These are phyloP conservation scores for Amyloporia xantha DNA, from an alignment of 768 basidiomycete species.

Conservation along the genomic window DNA sequence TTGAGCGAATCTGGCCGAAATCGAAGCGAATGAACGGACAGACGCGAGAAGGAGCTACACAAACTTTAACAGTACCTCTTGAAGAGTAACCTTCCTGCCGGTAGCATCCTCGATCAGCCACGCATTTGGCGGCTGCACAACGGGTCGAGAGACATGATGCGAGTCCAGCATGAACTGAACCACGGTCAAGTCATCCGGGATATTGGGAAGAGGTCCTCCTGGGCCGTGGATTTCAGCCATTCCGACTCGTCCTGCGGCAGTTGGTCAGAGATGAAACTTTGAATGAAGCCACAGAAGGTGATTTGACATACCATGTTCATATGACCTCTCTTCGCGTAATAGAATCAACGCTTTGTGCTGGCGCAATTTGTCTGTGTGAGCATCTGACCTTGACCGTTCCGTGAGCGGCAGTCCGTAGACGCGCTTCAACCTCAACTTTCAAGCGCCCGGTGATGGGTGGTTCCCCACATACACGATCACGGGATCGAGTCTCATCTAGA, in stretches of 20 bases:
- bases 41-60: not conserved
- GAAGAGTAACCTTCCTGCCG: slow-evolving; percentile 32
- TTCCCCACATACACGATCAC: not conserved
- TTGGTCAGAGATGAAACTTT: not conserved
- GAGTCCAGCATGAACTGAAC: slow-evolving; percentile 49
- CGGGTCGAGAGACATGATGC: slow-evolving; percentile 35
- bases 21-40: too few species aligned
- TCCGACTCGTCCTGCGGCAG: too few species aligned
- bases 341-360: too few species aligned
- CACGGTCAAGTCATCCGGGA: slow-evolving; percentile 47
- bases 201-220: slow-evolving; percentile 23
- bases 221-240: slow-evolving; percentile 20
- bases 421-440: too few species aligned
- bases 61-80: slow-evolving; percentile 36
- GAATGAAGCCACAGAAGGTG: not conserved
- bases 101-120: slow-evolving; percentile 49
- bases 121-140: slow-evolving; percentile 24
- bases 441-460: too few species aligned
- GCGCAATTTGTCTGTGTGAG: not conserved
- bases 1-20: slow-evolving; percentile 37
- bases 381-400: not conserved
- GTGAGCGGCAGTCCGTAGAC: too few species aligned
- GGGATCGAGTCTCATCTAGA: not conserved
- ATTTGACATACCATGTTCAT: not conserved
- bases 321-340: not conserved